Base-by-base conservation (phyloP, 2,329 filamentous ascomycete genomes). In the Mycosphaerelloides madeirae region DNA sequence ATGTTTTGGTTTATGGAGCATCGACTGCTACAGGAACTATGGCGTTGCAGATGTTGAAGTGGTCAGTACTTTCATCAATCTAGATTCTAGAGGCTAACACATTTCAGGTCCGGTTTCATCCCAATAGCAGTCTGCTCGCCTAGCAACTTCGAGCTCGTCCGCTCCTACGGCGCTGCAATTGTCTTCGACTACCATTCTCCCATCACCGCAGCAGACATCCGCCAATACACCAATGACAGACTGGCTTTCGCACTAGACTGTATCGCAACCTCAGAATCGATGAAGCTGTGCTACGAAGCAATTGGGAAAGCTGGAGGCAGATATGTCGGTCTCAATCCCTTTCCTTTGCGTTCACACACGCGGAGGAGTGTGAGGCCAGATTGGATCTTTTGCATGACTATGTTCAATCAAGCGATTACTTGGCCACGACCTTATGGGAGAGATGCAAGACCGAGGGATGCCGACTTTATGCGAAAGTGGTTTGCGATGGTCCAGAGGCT, bases 311-410 rank as follows among this genome's bases (percentile, higher is more conserved):
- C 50, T 9, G 50, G 50, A 19, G 50, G 50, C 13, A 31, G 44
- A 31, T 53, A 53, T 38, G 48, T 53, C 8, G 50, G 48, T 25
- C 50, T 53, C 7, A 48, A 53, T 33, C 50, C 50, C 28, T 53
- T 53, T 19, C 50, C 50, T 3, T 48, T 53, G 7, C 50, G 50
- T 7, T 43, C 41, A 15, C 50, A 53, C 32, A 48, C 34, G 11
- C 36, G 50, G 20, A 41, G 50, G 15, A 48, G 50, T 25, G 50
- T 53, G 16, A 44, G 35, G n/a, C 50, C 50, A 16, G 48, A 53
- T 14, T 53, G 50, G 50, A 53, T 53, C 15, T 32, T 53, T 4
- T 48, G 48, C n/a, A 50, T 48, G 50, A 53, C 50, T 6, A 44
- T 53, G 18, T 41, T 34, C 15, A 48, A 48, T 31, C 42, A 53